Evolutionary conservation across 768 basidiomycete species (phyloP), one percentile per base, ranked within the genome.

Genomic region (Lactarius hengduanensis): DNA sequence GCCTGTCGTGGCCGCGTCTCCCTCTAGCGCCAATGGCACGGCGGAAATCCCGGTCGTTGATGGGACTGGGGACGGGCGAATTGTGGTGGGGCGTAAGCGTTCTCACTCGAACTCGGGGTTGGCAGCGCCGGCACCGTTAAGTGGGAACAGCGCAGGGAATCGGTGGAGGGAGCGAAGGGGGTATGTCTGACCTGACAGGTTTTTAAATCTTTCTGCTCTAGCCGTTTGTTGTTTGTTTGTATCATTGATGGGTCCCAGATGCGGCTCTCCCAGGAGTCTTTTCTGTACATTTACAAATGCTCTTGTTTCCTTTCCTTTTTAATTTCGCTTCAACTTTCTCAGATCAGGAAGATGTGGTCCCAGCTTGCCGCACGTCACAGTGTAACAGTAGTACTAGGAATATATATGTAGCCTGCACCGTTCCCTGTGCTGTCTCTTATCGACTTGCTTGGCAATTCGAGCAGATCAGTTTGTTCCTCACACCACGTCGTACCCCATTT

Each of bases 31-130:
- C 13, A 4, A 4, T 10, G 36, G 6, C 8, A 26, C 53, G 26
- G 28, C 16, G 13, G 59, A 60, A 22, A 11, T 43, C 16, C 53
- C 34, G 7, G 40, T 26, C 28, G 40, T 41, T 10, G 41, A 34
- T 9, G 64, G 20, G 16, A 32, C 34, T 11, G 38, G 41, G 16
- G 64, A 60, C 28, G 36, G 28, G 13, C 18, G 40, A 6, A 26
- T 18, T 2, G 26, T 61, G 10, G 41, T 60, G 3, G 65, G 68
- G 7, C 69, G 66, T 58, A 70, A 68, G 63, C 69, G 69, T 43
- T 32, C 59, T 18, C 59, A 58, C 47, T 57, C 57, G 36, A n/a
- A 28, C n/a, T 62, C 59, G 55, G 68, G 40, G 43, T 32, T 26
- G 43, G 43, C 43, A 2, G 20, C 20, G 11, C 40, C 15, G 34